These are phyloP conservation scores for Zygosaccharomyces gambellarensis DNA, from an alignment of 805 yeast species.

Conservation along the genomic window DNA sequence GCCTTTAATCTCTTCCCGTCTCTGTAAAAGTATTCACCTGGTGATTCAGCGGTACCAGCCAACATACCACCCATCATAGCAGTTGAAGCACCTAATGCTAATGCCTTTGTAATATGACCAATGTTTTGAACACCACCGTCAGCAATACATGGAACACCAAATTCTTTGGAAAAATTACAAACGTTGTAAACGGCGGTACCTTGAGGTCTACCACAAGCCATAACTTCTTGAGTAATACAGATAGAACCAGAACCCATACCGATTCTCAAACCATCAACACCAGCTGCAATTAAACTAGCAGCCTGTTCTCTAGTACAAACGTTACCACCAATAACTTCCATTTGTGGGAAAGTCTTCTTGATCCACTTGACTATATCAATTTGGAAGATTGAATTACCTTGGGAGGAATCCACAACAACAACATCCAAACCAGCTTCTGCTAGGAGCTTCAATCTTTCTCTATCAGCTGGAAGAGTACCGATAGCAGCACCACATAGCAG, in stretches of 20 bases:
- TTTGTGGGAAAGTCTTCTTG: constrained; percentile 69
- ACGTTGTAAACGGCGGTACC: constrained; percentile 98
- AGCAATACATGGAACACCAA: constrained; percentile 98
- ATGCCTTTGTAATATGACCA: constrained; percentile 96
- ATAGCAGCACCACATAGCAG: constrained; percentile 97
- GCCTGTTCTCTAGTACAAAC: constrained; percentile 99
- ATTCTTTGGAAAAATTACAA: constrained; percentile 85
- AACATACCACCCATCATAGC: constrained; percentile 99
- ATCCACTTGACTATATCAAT: constrained; percentile 88
- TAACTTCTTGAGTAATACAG: constrained; percentile 98
- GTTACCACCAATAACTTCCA: constrained; percentile 94
- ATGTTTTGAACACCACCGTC: constrained; percentile 99
- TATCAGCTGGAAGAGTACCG: constrained; percentile 90
- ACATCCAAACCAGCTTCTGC: constrained; percentile 97
- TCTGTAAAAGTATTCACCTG: constrained; percentile 96
- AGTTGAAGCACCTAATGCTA: constrained; percentile 93
- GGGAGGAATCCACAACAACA: constrained; percentile 91
- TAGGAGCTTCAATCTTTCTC: constrained; percentile 72
- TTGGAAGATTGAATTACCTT: constrained; percentile 96
- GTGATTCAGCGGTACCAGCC: constrained; percentile 98
- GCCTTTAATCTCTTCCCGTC: constrained; percentile 97
- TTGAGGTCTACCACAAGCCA: constrained; percentile 99
- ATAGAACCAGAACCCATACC: constrained; percentile 99
- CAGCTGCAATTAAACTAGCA: constrained; percentile 87
- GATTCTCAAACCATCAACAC: constrained; percentile 96